Base-by-base conservation (phyloP, 768 basidiomycete species). In the Macrocybe gigantea region DNA sequence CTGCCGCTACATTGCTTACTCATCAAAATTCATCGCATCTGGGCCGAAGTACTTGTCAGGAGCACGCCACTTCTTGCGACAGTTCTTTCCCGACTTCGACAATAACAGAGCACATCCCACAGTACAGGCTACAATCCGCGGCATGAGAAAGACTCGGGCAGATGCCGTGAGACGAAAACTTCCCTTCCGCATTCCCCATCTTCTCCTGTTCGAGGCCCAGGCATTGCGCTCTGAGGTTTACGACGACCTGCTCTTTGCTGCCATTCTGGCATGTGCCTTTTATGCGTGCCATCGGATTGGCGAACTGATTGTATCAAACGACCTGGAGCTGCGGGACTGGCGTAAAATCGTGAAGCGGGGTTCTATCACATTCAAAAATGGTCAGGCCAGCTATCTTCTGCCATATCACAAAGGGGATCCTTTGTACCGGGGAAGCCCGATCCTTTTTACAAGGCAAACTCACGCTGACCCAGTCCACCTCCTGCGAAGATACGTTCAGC, bases 391-490 rank as follows among this genome's bases (percentile, higher is more conserved):
- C 11, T 38, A 38, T 14, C 36, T 11, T 14, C 36, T 38, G 11
- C 36, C 36, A 38, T 38, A 11, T 38, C 57, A 60, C 37, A 60
- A 62, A 42, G 52, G 46, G 9, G 56, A 62, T 41, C 54, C 47
- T 29, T 62, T 60, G 39, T 62, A 55, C 35, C 47, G 46, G 1
- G 56, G 60, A 1, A 56, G 54, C 1, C 48, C 52, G n/a, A 53
- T 62, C 34, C 47, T 60, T 2, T 45, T 60, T 32, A 44, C 52
- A 40, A n/a, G 10, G 44, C 45, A 51, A 45, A 35, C 51, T 40
- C 41, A 51, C 43, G 39, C 51, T 45, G 46, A 54, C 48, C 45
- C 58, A 4, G 53, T 60, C 29, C n/a, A 33, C 3, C 48, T 58
- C 3, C 45, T 60, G 4, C 43, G 42, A 12, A 3, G 47, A n/a